Conservation (phyloP, 2,329 filamentous ascomycete species). For the Karstenula rhodostoma region DNA sequence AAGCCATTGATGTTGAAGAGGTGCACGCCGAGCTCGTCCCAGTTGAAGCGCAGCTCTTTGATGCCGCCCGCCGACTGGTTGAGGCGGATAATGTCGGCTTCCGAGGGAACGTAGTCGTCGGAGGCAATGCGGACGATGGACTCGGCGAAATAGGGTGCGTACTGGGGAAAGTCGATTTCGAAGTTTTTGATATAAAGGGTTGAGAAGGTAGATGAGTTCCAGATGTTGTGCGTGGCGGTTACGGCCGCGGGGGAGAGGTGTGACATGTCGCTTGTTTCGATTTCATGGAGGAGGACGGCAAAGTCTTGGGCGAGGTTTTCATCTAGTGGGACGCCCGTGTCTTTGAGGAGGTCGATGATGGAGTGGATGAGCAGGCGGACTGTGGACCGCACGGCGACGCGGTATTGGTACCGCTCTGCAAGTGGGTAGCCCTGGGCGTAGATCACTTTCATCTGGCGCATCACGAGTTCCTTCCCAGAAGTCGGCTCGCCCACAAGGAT, state of each 20-base stretch:
- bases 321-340: constrained; percentile 42
- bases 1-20: constrained; percentile 47
- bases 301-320: constrained; percentile 38
- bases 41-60: constrained; percentile 46
- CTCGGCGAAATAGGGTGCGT: constrained; percentile 43
- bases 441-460: constrained; percentile 47
- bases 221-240: constrained; percentile 37
- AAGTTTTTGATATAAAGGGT: constrained; percentile 44
- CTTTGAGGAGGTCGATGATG: constrained; percentile 47
- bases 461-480: constrained; percentile 47
- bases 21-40: constrained; percentile 46
- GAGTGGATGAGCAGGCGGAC: constrained; percentile 42
- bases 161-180: constrained; percentile 48
- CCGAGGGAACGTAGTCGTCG: constrained; percentile 40
- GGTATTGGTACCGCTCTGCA: constrained; percentile 40
- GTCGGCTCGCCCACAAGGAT: constrained; percentile 39
- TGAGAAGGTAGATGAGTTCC: constrained; percentile 42
- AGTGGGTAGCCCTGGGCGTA: constrained; percentile 44
- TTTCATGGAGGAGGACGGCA: constrained; percentile 44
- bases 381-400: constrained; percentile 39
- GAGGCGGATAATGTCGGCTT: constrained; percentile 47
- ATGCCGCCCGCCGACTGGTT: constrained; percentile 40
- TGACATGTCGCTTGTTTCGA: constrained; percentile 39
- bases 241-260: constrained; percentile 37
- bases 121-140: constrained; percentile 37